Percentiles rank a stretch among this genome's conserved stretches.
Conservation (phyloP, 169 alveolate species). For the Eimeria tenella region DNA sequence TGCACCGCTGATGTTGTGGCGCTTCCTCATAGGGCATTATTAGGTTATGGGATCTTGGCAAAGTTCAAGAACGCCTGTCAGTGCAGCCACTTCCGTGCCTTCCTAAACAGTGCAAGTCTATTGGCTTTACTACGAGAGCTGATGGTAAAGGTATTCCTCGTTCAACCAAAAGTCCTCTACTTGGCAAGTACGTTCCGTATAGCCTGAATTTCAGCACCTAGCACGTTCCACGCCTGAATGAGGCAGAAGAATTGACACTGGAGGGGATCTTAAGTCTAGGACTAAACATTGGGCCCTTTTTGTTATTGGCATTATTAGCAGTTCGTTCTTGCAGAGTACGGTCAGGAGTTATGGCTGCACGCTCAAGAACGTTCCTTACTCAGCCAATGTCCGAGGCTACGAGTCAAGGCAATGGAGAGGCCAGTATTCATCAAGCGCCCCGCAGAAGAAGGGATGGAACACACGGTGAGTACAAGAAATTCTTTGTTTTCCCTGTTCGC, state of each 20-base stretch:
- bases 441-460: slow-evolving; percentile 64
- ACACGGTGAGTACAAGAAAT: neutral
- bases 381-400: slow-evolving; percentile 27
- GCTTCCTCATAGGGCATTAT: slow-evolving; percentile 23
- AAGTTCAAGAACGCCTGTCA: slow-evolving; percentile 27
- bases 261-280: too few relatives aligned
- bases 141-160: slow-evolving; percentile 14
- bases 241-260: too few relatives aligned
- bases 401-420: neutral
- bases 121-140: too few relatives aligned
- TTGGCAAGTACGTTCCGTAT: neutral
- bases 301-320: too few relatives aligned
- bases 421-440: neutral
- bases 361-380: slow-evolving; percentile 51
- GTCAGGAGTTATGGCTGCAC: slow-evolving; percentile 51
- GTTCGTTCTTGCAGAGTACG: neutral
- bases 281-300: too few relatives aligned
- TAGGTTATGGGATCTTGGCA: slow-evolving; percentile 49
- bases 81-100: neutral
- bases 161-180: neutral
- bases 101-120: too few relatives aligned
- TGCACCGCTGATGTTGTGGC: neutral
- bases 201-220: too few relatives aligned
- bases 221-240: too few relatives aligned
- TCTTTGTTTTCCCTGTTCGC: neutral